Base-by-base conservation (phyloP, 2,329 filamentous ascomycete genomes). In the Epichloe gansuensis region DNA sequence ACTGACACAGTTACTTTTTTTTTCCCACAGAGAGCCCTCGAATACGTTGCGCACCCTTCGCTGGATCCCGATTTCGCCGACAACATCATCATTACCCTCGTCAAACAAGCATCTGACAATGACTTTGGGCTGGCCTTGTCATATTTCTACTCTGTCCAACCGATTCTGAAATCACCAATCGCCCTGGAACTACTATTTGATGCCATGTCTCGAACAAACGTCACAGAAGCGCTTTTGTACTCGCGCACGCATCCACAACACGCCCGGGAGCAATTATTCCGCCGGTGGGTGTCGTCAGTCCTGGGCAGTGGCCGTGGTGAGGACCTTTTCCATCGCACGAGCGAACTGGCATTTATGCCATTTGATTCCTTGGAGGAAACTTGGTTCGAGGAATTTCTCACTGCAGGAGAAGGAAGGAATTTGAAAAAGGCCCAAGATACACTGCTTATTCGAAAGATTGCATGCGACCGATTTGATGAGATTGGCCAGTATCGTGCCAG, bases 1-100 rank as follows among this genome's bases (percentile, higher is more conserved):
- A 34, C 39, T 51, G 15, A 54, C 42, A 5, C 15, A 12, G 3
- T 4, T 4, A 3, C 12, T 3, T 9, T 7, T 4, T 21, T n/a
- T 21, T 21, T 25, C 15, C 27, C 5, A n/a, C 48, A 85, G 77
- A 68, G 72, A 56, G 87, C 88, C 3, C 74, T 94, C 31, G 82
- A 88, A 59, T 82, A 84, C 63, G 77, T 95, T 13, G 83, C 87
- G 4, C 84, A 93, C 60, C 88, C 89, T 0, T 87, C 85, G 1
- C 75, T 94, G 4, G 81, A 84, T 21, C 82, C 86, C 38, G 89
- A 89, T 51, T 94, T 93, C 61, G 78, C 86, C 52, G 87, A 93
- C 67, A 86, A 94, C 55, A 90, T 94, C 50, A 75, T 93, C 58
- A 76, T 77, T 27, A 76, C 77, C 4, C 77, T 93, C 4, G 79